phyloP scores from a whole-genome alignment of 2,329 filamentous ascomycete genomes.

The Fusarium sp. region DNA sequence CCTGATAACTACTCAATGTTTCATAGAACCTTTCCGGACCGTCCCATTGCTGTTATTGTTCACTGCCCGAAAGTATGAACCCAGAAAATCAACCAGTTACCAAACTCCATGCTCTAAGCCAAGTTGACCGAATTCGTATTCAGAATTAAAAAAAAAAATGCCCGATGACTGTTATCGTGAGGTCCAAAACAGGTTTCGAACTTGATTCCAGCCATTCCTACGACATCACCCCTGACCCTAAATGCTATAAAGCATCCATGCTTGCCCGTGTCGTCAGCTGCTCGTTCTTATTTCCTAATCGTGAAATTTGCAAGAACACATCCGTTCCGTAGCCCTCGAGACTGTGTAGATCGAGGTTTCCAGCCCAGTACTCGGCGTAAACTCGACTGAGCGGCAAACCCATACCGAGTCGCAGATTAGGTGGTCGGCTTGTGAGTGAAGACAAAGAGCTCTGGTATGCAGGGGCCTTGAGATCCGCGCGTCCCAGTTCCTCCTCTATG shows the following conservation, averaged over 20 bases:
- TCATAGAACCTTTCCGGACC: constrained; percentile 7
- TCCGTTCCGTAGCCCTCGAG: constrained; percentile 97
- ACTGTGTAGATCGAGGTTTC: constrained; percentile 90
- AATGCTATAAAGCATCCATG: constrained; percentile 79
- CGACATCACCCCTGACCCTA: constrained; percentile 17
- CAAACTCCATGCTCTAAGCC: constrained; percentile 49
- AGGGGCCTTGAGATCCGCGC: constrained; percentile 60
- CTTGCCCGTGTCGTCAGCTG: constrained; percentile 84
- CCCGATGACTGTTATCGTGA: constrained; percentile 17
- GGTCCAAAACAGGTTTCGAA: background rate
- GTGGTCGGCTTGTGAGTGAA: constrained; percentile 84
- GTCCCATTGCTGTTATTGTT: constrained; percentile 2
- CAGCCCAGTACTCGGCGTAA: constrained; percentile 98
- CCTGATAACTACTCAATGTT: constrained; percentile 3
- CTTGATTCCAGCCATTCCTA: constrained; percentile 16
- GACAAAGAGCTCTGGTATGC: constrained; percentile 76
- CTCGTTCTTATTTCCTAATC: constrained; percentile 98
- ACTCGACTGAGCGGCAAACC: constrained; percentile 93
- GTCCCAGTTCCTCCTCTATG: constrained; percentile 60
- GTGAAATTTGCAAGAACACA: constrained; percentile 95
- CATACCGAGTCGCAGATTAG: constrained; percentile 90
- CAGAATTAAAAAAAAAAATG: constrained; percentile 8
- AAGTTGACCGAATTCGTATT: constrained; percentile 17
- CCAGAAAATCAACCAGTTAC: constrained; percentile 16
- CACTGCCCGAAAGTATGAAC: constrained; percentile 5